Conservation (phyloP, 1,284 basidiomycete genomes). For the Amylostereum areolatum region DNA sequence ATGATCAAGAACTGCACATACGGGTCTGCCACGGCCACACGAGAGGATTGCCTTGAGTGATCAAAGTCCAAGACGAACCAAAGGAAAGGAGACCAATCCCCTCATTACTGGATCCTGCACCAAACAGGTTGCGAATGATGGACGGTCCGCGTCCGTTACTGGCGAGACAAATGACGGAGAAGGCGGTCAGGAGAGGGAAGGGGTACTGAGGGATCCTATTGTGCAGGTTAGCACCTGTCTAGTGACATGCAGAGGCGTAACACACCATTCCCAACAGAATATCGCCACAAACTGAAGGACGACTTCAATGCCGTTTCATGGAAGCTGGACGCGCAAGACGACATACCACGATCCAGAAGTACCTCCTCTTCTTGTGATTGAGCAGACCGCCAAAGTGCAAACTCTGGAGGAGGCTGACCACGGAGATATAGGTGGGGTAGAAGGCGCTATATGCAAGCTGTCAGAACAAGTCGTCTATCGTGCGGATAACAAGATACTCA, state of each 20-base stretch:
- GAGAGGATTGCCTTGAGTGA: conserved; percentile 46
- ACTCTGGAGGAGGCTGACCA: conserved; percentile 52
- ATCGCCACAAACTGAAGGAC: conserved; percentile 33
- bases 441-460: conserved; percentile 35
- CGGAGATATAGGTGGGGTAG: conserved; percentile 47
- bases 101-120: conserved; percentile 47
- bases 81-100: conserved; percentile 45
- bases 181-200: conserved; percentile 39
- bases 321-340: not conserved
- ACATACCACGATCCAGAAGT: conserved; percentile 50
- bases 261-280: conserved; percentile 43
- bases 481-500: conserved; percentile 16
- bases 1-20: conserved; percentile 15
- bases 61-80: conserved; percentile 46
- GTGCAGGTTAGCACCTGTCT: not conserved
- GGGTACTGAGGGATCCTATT: conserved; percentile 37
- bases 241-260: not conserved
- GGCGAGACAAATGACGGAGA: conserved; percentile 44
- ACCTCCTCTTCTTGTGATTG: conserved; percentile 39
- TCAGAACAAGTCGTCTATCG: not conserved
- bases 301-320: not conserved
- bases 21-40: conserved; percentile 46
- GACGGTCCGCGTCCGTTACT: conserved; percentile 38
- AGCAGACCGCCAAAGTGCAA: conserved; percentile 43
- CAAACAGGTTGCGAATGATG: conserved; percentile 43